phyloP scores from a whole-genome alignment of 78 protist genomes.

The Tieghemostelium lacteum region DNA sequence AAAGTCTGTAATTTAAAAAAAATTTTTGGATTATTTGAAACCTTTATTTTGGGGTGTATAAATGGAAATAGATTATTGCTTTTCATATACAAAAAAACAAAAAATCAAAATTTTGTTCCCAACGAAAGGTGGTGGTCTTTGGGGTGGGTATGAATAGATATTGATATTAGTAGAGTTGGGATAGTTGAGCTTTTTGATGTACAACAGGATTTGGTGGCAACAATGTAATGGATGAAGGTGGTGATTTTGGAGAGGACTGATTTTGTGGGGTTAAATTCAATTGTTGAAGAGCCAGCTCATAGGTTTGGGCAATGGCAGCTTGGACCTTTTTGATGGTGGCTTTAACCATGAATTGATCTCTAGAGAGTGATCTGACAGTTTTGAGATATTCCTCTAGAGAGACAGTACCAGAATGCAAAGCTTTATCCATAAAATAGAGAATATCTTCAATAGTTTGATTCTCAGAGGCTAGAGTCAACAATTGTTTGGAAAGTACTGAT shows the following conservation, averaged over 20 bases:
- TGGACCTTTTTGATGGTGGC: constrained; percentile 63
- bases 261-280: background rate
- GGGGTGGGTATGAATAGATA: background rate
- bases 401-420: constrained; percentile 38
- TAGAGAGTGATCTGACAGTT: constrained; percentile 45
- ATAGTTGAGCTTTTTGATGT: too few relatives aligned
- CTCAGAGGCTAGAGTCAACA: constrained; percentile 44
- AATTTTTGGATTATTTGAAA: too few relatives aligned
- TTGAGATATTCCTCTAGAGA: constrained; percentile 65
- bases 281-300: background rate
- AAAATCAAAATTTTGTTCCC: too few relatives aligned
- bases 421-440: constrained; percentile 65
- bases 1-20: too few relatives aligned
- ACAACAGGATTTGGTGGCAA: background rate
- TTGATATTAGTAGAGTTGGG: background rate
- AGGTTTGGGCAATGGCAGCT: background rate
- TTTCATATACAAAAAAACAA: too few relatives aligned
- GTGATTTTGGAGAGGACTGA: background rate
- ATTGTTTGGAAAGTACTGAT: constrained; percentile 32
- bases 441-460: constrained; percentile 62
- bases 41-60: too few relatives aligned
- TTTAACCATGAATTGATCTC: constrained; percentile 67
- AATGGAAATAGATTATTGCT: too few relatives aligned
- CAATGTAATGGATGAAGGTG: background rate
- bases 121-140: background rate